Base-by-base conservation (phyloP, 805 yeast genomes). In the Kodamaea fukazawae region DNA sequence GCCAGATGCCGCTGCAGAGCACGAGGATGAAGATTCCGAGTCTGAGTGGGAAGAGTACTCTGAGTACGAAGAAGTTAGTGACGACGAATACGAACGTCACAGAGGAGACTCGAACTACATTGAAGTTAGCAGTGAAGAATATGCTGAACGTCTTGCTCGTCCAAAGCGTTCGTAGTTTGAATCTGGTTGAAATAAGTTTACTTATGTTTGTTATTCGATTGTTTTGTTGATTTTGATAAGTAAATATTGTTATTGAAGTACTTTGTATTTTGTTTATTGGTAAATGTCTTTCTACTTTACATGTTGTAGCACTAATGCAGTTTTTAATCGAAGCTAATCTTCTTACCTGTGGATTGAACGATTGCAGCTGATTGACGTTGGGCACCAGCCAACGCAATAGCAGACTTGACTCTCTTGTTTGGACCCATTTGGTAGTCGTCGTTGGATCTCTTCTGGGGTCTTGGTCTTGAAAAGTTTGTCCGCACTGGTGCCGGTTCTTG, bases 311-410 rank as follows among this genome's bases (percentile, higher is more conserved):
- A 7, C 14, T 27, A 6, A 27, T 27, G 11, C 13, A 7, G 6
- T 23, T 6, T 27, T 46, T 60, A 77, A 50, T 82, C 83, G 57
- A 87, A 87, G 4, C 76, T 83, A 29, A 75, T 71, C 60, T 89
- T 91, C 65, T 86, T 90, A 60, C 98, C 98, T n/a, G 81, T 71
- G 1, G 96, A 84, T 36, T 86, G 79, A 20, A 89, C 95, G 57
- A 91, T 86, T 4, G 95, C 90, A 13, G 88, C 87, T 53, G 86
- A 83, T 7, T 81, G 95, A 67, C 98, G 80, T 65, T 78, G 95
- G 3, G 98, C 96, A 11, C 71, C 71, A 2, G 96, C 91, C 51
- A 91, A 72, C 0, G 96, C 96, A 32, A 86, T 76, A 33, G 96
- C 90, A 7, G 97, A 83, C 48, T 76, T 79, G 41, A 75, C 58